These are phyloP conservation scores for Phytophthora cryptogea DNA, from an alignment of 352 stramenopile species.

Conservation along the genomic window DNA sequence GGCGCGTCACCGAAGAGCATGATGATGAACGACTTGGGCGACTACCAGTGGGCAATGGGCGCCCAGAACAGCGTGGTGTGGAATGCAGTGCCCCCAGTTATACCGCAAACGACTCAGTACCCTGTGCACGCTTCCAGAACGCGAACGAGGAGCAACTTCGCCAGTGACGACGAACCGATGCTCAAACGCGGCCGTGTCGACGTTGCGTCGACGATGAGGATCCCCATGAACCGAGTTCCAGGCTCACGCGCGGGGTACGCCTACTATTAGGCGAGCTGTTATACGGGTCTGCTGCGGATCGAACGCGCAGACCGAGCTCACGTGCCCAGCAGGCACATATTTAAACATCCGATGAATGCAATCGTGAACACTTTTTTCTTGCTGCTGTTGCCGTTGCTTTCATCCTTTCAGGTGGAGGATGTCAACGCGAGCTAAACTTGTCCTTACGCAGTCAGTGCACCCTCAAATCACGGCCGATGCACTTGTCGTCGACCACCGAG, in stretches of 20 bases:
- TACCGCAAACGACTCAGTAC: conserved; percentile 19
- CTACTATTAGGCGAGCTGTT: conserved; percentile 34
- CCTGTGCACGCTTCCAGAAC: conserved; percentile 17
- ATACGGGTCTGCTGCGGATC: conserved; percentile 23
- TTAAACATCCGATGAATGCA: conserved; percentile 34
- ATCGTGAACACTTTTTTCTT: conserved; percentile 4
- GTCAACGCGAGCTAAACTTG: no score
- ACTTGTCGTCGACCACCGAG: no score
- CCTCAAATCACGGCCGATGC: no score
- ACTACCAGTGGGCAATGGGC: conserved; percentile 16
- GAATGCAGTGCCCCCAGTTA: conserved; percentile 23
- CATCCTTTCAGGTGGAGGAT: no score
- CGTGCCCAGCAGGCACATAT: conserved; percentile 17
- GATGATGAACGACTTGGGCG: conserved; percentile 9
- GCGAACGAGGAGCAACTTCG: conserved; percentile 38
- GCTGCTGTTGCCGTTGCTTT: background rate
- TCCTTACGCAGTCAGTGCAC: no score
- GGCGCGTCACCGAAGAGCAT: conserved; percentile 16
- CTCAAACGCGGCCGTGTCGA: conserved; percentile 39
- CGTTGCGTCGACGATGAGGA: conserved; percentile 24
- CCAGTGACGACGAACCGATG: conserved; percentile 35
- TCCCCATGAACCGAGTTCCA: conserved; percentile 25
- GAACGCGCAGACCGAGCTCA: conserved; percentile 29
- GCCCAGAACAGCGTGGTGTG: conserved; percentile 24
- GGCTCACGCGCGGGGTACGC: conserved; percentile 15